Conservation (phyloP, 768 basidiomycete genomes). For the Mycena rosella region DNA sequence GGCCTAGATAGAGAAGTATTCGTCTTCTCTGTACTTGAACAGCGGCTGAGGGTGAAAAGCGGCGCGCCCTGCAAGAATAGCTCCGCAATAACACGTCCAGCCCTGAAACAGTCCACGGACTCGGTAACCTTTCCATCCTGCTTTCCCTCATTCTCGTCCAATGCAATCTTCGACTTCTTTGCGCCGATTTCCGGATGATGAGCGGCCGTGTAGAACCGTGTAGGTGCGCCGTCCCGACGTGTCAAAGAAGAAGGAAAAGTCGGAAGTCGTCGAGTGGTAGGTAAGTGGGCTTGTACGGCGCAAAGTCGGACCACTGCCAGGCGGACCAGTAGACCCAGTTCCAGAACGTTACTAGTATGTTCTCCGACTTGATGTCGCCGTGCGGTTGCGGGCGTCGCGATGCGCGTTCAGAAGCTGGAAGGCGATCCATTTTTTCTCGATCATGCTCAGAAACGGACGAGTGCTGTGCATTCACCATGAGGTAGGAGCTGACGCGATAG, state of each 20-base stretch:
- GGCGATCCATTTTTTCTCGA: slow-evolving; percentile 99
- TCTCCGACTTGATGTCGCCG: slow-evolving; percentile 98
- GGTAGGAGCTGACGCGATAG: not conserved
- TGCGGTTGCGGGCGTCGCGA: slow-evolving; percentile 83
- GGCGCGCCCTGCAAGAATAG: slow-evolving; percentile 95
- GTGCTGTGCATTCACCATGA: slow-evolving; percentile 67
- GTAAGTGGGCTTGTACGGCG: slow-evolving; percentile 94
- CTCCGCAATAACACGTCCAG: slow-evolving; percentile 95
- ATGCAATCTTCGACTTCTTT: slow-evolving; percentile 68
- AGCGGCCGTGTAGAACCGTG: slow-evolving; percentile 85
- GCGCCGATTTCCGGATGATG: slow-evolving; percentile 77
- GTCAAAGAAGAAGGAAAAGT: slow-evolving; percentile 99
- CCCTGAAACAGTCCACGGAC: slow-evolving; percentile 97
- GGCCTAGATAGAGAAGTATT: slow-evolving; percentile 74
- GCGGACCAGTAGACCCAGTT: slow-evolving; percentile 96
- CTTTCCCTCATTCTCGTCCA: slow-evolving; percentile 72
- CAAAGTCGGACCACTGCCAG: too few species aligned
- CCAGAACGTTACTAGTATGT: slow-evolving; percentile 95
- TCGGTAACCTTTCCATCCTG: slow-evolving; percentile 90
- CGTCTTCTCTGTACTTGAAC: slow-evolving; percentile 93
- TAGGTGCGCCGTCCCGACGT: slow-evolving; percentile 94
- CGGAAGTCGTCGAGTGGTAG: slow-evolving; percentile 94
- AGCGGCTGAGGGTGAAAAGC: slow-evolving; percentile 92
- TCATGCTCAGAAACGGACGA: slow-evolving; percentile 88
- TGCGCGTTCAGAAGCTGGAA: slow-evolving; percentile 92